Evolutionary conservation across 1,139 yeast species (phyloP).

Genomic region (Candida glucosophila): DNA sequence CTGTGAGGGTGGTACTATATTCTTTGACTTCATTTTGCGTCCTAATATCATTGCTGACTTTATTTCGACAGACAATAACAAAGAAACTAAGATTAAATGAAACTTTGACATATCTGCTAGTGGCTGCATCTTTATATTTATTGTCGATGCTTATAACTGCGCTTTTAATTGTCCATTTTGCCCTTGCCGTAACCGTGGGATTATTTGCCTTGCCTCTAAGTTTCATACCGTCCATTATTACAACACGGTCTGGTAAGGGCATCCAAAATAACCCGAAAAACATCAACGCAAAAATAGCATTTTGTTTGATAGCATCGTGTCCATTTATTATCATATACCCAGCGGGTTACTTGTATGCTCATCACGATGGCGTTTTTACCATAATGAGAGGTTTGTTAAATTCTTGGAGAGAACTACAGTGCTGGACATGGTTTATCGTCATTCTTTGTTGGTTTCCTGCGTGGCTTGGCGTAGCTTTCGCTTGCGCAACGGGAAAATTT

Average conservation of each 20-base stretch:
- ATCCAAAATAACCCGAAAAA: no score
- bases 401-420: conserved; percentile 64
- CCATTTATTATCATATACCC: conserved; percentile 42
- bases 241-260: conserved; percentile 1
- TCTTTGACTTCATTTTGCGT: conserved; percentile 12
- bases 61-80: conserved; percentile 7
- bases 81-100: conserved; percentile 10
- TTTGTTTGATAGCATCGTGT: conserved; percentile 39
- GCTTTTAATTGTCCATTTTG: conserved; percentile 72
- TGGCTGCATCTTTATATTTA: conserved; percentile 43
- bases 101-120: conserved; percentile 19
- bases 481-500: conserved; percentile 24
- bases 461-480: conserved; percentile 51
- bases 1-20: conserved; percentile 12
- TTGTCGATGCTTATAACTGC: conserved; percentile 68
- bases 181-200: conserved; percentile 69
- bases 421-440: conserved; percentile 83
- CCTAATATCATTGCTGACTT: conserved; percentile 13
- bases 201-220: conserved; percentile 63
- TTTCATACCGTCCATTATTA: conserved; percentile 42
- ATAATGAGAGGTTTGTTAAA: conserved; percentile 44
- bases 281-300: conserved; percentile 18
- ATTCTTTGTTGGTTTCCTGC: conserved; percentile 76
- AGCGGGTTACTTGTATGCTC: conserved; percentile 23
- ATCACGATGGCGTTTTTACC: conserved; percentile 21